phyloP scores from a whole-genome alignment of 2,329 filamentous ascomycete genomes.

The Lasiodiplodia sp. region DNA sequence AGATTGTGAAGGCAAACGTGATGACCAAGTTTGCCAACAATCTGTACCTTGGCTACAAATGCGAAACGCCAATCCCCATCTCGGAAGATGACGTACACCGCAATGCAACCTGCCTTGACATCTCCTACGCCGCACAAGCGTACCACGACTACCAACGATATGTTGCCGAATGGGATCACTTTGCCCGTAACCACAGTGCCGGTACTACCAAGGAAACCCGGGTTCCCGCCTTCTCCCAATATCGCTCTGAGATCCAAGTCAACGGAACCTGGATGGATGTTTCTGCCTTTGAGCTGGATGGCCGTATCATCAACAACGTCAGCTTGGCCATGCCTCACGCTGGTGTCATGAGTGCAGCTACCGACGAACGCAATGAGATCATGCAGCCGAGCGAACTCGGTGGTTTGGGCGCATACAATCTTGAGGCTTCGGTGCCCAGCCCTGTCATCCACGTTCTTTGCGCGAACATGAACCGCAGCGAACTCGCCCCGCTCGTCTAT shows the following conservation, averaged over 20 bases:
- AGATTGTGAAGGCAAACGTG: conserved; percentile 63
- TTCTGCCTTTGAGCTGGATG: conserved; percentile 60
- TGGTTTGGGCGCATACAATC: conserved; percentile 72
- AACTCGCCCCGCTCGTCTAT: conserved; percentile 72
- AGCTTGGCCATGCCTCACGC: conserved; percentile 80
- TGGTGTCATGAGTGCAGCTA: conserved; percentile 70
- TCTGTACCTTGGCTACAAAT: conserved; percentile 61
- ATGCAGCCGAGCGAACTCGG: conserved; percentile 68
- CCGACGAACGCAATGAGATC: conserved; percentile 67
- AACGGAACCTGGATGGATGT: conserved; percentile 72
- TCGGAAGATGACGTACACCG: conserved; percentile 50
- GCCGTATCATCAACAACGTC: conserved; percentile 75
- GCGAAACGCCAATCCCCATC: conserved; percentile 65
- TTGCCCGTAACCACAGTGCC: conserved; percentile 54
- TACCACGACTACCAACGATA: conserved; percentile 75
- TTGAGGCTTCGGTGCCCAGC: conserved; percentile 73
- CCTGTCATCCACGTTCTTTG: conserved; percentile 77
- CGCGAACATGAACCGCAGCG: conserved; percentile 66
- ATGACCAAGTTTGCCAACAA: conserved; percentile 70
- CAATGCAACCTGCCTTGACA: conserved; percentile 68
- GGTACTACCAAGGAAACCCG: conserved; percentile 55
- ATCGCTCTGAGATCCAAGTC: conserved; percentile 77
- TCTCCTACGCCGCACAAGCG: conserved; percentile 72
- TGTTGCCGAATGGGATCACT: conserved; percentile 61
- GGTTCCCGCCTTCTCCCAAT: conserved; percentile 66